A percentile compares a stretch with the other conserved stretches of the same genome.
phyloP scores from a whole-genome alignment of 495 filamentous ascomycete genomes.

The Rostrohypoxylon terebratum region DNA sequence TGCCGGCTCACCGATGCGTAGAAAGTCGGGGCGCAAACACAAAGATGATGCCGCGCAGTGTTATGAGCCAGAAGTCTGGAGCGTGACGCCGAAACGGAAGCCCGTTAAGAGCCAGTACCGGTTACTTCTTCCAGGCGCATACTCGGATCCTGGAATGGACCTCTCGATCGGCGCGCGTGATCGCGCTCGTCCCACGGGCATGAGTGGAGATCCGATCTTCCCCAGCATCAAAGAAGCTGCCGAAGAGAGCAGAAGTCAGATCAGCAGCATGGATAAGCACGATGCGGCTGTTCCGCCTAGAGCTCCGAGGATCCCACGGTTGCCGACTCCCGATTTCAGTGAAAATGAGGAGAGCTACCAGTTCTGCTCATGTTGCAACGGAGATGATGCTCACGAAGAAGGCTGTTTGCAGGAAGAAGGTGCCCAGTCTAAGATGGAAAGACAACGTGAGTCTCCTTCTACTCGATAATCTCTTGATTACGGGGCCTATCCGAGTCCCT shows the following conservation, averaged over 20 bases:
- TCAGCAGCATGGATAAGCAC: slow-evolving; percentile 20
- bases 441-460: slow-evolving; percentile 34
- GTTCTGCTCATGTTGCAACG: slow-evolving; percentile 46
- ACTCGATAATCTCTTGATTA: background rate
- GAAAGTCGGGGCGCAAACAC: background rate
- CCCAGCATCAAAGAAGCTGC: background rate
- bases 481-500: background rate
- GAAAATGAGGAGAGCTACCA: slow-evolving; percentile 12
- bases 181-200: background rate
- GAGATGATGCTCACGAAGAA: background rate
- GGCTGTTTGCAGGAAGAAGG: background rate
- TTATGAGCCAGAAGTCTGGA: background rate
- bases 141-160: background rate
- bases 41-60: background rate
- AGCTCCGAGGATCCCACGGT: slow-evolving; percentile 44
- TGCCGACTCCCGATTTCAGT: slow-evolving; percentile 49
- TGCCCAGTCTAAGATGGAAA: slow-evolving; percentile 41
- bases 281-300: slow-evolving; percentile 27
- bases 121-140: background rate
- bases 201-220: background rate
- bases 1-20: background rate
- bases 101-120: slow-evolving; percentile 7
- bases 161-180: background rate
- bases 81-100: background rate
- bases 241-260: background rate